phyloP scores from a whole-genome alignment of 805 yeast genomes.

The Yamadazyma ubonensis region DNA sequence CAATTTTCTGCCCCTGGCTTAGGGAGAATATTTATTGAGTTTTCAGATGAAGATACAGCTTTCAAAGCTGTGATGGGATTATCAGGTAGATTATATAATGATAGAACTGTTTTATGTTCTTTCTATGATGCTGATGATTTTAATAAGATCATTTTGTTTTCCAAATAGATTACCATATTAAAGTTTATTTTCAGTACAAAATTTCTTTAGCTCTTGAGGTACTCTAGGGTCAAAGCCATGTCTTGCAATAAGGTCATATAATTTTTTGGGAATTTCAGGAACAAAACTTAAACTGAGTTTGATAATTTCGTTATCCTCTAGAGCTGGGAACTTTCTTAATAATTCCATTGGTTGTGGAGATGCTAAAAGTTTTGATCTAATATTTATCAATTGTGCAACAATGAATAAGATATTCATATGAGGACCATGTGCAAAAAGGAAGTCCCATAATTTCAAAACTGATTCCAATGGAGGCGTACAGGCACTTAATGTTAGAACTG shows the following conservation, averaged over 20 bases:
- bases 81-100: constrained; percentile 67
- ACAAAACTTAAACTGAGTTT: constrained; percentile 78
- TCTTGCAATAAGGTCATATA: constrained; percentile 61
- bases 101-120: constrained; percentile 65
- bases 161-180: neutral
- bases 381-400: constrained; percentile 75
- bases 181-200: constrained; percentile 13
- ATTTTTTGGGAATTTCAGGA: constrained; percentile 64
- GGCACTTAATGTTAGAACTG: constrained; percentile 80
- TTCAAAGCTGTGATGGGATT: constrained; percentile 54
- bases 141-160: constrained; percentile 11
- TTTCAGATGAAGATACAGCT: constrained; percentile 51
- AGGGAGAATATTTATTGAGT: constrained; percentile 73
- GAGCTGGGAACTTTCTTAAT: constrained; percentile 66
- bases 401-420: constrained; percentile 83
- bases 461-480: constrained; percentile 83
- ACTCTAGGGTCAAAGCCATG: constrained; percentile 58
- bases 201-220: constrained; percentile 31
- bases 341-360: constrained; percentile 72
- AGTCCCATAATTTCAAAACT: constrained; percentile 82
- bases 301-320: constrained; percentile 72
- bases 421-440: constrained; percentile 84
- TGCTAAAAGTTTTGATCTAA: constrained; percentile 59
- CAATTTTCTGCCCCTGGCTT: constrained; percentile 51
- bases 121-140: constrained; percentile 62